A percentile compares a stretch with the other conserved stretches of the same genome.
These are phyloP conservation scores for Populus pruinosa DNA, from an alignment of 345 rosid species.

Conservation along the genomic window DNA sequence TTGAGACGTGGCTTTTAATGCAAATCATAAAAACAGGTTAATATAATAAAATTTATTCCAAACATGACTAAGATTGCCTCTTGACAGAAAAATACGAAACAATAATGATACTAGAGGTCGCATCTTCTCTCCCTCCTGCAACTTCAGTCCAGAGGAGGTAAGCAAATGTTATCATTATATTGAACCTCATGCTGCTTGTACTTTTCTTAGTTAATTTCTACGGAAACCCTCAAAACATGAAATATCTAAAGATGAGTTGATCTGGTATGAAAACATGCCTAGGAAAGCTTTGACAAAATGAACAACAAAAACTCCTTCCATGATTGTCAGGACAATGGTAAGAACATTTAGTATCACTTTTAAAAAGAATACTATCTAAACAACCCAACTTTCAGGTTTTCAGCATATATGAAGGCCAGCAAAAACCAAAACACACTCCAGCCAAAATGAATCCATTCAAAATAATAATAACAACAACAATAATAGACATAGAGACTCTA, in stretches of 20 bases:
- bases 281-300: neutral
- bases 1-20: neutral
- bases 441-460: slow-evolving; percentile 5
- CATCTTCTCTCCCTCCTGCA: neutral
- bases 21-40: neutral
- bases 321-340: neutral
- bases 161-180: neutral
- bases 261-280: neutral
- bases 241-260: neutral
- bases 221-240: neutral
- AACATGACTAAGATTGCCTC: neutral
- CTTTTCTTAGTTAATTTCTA: neutral
- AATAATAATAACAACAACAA: neutral
- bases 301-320: neutral
- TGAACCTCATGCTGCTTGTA: neutral
- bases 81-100: neutral
- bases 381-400: too few relatives aligned
- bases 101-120: neutral
- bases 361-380: neutral
- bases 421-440: neutral
- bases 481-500: neutral
- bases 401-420: neutral
- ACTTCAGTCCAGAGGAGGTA: neutral
- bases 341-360: neutral
- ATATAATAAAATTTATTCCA: neutral